A percentile compares a stretch with the other conserved stretches of the same genome.
Evolutionary conservation across 495 filamentous ascomycete genomes (phyloP).

Genomic region (Penicillium goetzii): DNA sequence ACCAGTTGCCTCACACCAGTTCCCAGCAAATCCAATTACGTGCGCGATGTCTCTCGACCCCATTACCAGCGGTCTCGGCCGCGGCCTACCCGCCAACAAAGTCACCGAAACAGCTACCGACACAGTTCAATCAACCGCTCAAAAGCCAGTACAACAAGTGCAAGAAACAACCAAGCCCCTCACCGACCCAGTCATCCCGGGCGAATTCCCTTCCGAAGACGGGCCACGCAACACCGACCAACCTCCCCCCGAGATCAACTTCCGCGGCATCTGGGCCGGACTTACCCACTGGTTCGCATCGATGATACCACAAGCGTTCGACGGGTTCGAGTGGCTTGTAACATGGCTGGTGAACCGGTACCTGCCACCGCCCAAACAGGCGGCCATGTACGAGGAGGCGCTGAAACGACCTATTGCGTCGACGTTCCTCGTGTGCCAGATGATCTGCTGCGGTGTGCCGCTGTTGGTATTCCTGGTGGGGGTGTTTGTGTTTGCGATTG

Average conservation of each 20-base stretch:
- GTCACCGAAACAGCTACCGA: slow-evolving; percentile 22
- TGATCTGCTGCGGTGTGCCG: slow-evolving; percentile 45
- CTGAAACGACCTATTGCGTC: slow-evolving; percentile 37
- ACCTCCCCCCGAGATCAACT: slow-evolving; percentile 27
- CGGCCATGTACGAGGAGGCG: slow-evolving; percentile 37
- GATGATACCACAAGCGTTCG: slow-evolving; percentile 31
- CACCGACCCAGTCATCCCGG: slow-evolving; percentile 33
- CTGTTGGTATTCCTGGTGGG: slow-evolving; percentile 42
- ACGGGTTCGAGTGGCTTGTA: slow-evolving; percentile 36
- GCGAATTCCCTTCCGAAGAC: slow-evolving; percentile 40
- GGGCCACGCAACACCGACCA: slow-evolving; percentile 22
- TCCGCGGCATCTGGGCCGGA: slow-evolving; percentile 22
- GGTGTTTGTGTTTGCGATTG: slow-evolving; percentile 41
- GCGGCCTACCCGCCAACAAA: slow-evolving; percentile 27
- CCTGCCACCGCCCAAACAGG: slow-evolving; percentile 37
- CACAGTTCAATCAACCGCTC: slow-evolving; percentile 24
- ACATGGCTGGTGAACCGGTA: slow-evolving; percentile 32
- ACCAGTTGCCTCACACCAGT: background rate
- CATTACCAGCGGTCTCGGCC: slow-evolving; percentile 30
- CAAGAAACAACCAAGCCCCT: slow-evolving; percentile 28
- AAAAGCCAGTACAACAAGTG: slow-evolving; percentile 24
- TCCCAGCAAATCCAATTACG: background rate
- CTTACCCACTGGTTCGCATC: slow-evolving; percentile 23
- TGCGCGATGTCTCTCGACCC: slow-evolving; percentile 35
- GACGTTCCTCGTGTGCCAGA: slow-evolving; percentile 43